Percentiles rank a stretch among this genome's conserved stretches.
phyloP scores from a whole-genome alignment of 352 stramenopile genomes.

The Blastocystis sp. region DNA sequence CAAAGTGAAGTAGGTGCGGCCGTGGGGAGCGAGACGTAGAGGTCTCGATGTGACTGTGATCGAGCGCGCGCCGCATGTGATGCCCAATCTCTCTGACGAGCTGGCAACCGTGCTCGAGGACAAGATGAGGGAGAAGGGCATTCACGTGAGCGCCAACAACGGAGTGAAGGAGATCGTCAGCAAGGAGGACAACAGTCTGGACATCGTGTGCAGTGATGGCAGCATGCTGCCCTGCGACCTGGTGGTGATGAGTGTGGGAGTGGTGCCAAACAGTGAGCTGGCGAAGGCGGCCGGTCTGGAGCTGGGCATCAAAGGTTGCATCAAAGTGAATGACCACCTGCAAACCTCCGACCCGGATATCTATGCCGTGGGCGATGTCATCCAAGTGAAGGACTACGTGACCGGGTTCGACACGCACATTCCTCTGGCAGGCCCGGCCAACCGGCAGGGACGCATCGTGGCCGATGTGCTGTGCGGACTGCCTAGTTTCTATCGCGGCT shows the following conservation, averaged over 20 bases:
- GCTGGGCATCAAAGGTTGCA: constrained; percentile 64
- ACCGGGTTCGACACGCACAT: constrained; percentile 46
- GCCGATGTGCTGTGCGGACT: constrained; percentile 69
- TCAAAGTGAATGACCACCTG: constrained; percentile 68
- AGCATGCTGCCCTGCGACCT: constrained; percentile 66
- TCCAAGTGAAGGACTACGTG: constrained; percentile 64
- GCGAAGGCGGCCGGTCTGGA: constrained; percentile 67
- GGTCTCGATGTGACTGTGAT: constrained; percentile 68
- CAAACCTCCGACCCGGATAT: constrained; percentile 66
- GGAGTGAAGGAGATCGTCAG: constrained; percentile 36
- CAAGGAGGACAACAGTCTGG: constrained; percentile 62
- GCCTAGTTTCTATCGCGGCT: constrained; percentile 67
- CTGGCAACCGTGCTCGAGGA: constrained; percentile 68
- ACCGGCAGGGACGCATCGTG: constrained; percentile 68
- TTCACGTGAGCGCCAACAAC: constrained; percentile 67
- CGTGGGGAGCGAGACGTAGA: not conserved
- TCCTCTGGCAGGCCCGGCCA: constrained; percentile 67
- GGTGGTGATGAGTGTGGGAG: constrained; percentile 68
- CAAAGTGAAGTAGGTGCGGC: constrained; percentile 45
- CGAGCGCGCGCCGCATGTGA: constrained; percentile 68
- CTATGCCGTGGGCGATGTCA: constrained; percentile 69
- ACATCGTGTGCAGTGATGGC: constrained; percentile 64
- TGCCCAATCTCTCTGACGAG: constrained; percentile 68
- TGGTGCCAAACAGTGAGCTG: constrained; percentile 68
- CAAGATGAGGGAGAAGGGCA: constrained; percentile 65